Base-by-base conservation (phyloP, 306 rosid species). In the Fagus crenata region DNA sequence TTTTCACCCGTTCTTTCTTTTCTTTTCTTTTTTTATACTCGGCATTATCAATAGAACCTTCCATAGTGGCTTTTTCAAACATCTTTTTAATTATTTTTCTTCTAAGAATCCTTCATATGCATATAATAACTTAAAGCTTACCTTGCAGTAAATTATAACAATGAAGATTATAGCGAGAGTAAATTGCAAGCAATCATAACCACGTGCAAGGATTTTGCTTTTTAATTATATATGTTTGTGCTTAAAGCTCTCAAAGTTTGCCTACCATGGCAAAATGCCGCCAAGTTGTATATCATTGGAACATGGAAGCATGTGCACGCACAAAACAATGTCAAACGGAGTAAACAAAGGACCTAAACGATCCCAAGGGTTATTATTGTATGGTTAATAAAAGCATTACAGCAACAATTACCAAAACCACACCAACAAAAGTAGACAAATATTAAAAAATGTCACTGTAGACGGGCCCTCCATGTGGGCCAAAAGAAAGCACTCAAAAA, bases 251-350 rank as follows among this genome's bases (percentile, higher is more conserved):
- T 77, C 80, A 55, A 41, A 71, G 73, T 73, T 80, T 72, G 78
- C 69, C 61, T 36, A 67, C 76, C 79, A 17, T 74, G 13, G 69
- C 79, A 81, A 72, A 69, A 75, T 75, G 81, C 68, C 74, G 67
- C 77, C 67, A 61, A 77, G 72, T 53, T 61, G 78, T 60, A 49
- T 59, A 76, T 76, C 81, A 76, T 84, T 81, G 77, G 90, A 85
- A 87, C 90, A 72, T 89, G 90, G 76, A 80, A 79, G 82, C 94
- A 89, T 80, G 94, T 88, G 97, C 72, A 6, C 71, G 42, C 72
- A 78, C 74, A 65, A 75, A 60, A 69, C 69, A 35, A 46, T 71
- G 63, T 42, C 87, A 64, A 76, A 74, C 41, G 36, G 28, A 22
- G 28, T 22, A 14, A 49, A 61, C 41, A 81, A 77, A 80, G 42